Conservation (phyloP, 2,329 filamentous ascomycete genomes). For the Trichoderma simmonsii region DNA sequence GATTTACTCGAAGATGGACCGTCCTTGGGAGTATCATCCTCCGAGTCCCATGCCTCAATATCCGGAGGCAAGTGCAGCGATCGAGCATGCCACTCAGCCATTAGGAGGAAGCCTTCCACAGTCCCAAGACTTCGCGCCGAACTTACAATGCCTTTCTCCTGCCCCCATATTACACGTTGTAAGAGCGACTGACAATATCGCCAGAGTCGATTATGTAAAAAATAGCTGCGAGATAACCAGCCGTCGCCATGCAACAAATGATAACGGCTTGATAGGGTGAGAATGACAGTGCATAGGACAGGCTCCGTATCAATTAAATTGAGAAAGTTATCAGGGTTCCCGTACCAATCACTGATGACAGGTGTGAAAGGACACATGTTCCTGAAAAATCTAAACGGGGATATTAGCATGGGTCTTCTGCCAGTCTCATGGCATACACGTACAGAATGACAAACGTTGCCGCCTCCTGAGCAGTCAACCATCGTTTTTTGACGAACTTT, state of each 20-base stretch:
- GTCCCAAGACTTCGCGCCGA: not conserved
- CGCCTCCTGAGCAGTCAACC: not conserved
- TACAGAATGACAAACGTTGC: not conserved
- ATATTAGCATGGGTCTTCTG: not conserved
- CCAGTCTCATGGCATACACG: not conserved
- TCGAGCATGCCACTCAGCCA: not conserved
- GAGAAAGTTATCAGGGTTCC: not conserved
- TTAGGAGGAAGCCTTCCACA: not conserved
- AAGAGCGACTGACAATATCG: not conserved
- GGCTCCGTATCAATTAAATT: not conserved
- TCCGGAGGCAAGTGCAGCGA: not conserved
- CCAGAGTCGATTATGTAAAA: not conserved
- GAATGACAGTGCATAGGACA: not conserved
- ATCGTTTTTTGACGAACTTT: not conserved
- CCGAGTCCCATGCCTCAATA: not conserved
- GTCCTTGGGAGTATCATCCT: not conserved
- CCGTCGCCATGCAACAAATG: not conserved
- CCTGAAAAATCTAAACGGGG: not conserved
- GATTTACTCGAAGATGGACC: too few relatives aligned
- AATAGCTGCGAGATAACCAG: not conserved
- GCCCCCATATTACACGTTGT: not conserved
- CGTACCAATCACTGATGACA: not conserved
- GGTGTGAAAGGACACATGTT: not conserved
- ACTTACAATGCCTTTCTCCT: not conserved
- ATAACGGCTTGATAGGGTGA: not conserved